phyloP scores from a whole-genome alignment of 345 rosid genomes.

The Gossypium turneri region DNA sequence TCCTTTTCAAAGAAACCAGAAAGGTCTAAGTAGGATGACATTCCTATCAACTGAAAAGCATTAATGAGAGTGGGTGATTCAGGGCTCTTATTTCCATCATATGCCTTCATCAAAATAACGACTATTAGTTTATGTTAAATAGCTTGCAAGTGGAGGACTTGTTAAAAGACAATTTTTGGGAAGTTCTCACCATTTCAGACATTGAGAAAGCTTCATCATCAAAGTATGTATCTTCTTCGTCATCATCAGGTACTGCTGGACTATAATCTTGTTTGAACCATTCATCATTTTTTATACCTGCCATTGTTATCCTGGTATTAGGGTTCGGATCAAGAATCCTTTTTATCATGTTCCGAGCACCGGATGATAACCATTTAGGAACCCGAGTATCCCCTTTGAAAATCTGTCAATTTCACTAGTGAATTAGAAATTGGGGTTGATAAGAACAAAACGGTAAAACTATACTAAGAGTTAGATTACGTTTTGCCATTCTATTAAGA shows the following conservation, averaged over 20 bases:
- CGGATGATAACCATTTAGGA: constrained; percentile 76
- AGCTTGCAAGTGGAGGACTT: neutral
- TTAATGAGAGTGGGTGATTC: constrained; percentile 59
- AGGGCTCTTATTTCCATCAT: constrained; percentile 44
- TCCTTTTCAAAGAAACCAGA: constrained; percentile 92
- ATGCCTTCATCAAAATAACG: constrained; percentile 35
- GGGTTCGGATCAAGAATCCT: constrained; percentile 89
- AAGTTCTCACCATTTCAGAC: constrained; percentile 48
- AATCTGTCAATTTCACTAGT: constrained; percentile 41
- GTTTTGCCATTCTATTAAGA: too few relatives aligned
- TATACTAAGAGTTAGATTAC: too few relatives aligned
- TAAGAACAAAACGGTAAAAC: neutral
- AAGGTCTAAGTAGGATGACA: constrained; percentile 91
- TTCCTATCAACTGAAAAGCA: constrained; percentile 93
- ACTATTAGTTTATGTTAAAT: neutral
- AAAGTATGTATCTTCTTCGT: constrained; percentile 53
- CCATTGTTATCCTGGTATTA: constrained; percentile 52
- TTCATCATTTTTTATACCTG: constrained; percentile 58
- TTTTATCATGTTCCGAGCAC: constrained; percentile 68
- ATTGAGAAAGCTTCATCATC: constrained; percentile 54
- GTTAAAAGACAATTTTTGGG: neutral
- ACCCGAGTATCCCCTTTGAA: constrained; percentile 80
- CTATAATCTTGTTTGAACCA: constrained; percentile 72
- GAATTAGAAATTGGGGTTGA: neutral
- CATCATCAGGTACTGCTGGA: constrained; percentile 63